A percentile compares a stretch with the other conserved stretches of the same genome.
These are phyloP conservation scores for Sarcodon sp. DNA, from an alignment of 768 basidiomycete species.

Conservation along the genomic window DNA sequence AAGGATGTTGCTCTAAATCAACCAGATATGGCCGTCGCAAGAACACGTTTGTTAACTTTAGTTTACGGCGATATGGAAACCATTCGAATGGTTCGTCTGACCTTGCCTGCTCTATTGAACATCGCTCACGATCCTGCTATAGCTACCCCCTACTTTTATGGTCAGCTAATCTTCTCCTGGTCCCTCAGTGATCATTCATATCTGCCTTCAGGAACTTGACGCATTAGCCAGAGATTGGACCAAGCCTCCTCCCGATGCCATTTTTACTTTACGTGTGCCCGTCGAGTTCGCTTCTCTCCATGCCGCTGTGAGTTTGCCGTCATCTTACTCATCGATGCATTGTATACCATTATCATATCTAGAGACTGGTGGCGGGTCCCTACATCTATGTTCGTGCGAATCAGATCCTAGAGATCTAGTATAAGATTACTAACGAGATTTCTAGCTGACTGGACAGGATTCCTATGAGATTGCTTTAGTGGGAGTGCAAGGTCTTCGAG, in stretches of 20 bases:
- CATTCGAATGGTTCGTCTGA: slow-evolving; percentile 45
- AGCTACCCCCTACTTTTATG: slow-evolving; percentile 59
- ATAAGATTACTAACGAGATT: slow-evolving; percentile 8
- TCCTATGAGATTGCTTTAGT: slow-evolving; percentile 83
- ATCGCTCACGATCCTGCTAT: slow-evolving; percentile 2
- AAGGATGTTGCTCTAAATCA: slow-evolving; percentile 54
- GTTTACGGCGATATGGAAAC: slow-evolving; percentile 83
- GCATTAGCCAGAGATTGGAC: slow-evolving; percentile 75
- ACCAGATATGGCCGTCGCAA: slow-evolving; percentile 51
- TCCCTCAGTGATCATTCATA: slow-evolving; percentile 4
- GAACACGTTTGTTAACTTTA: slow-evolving; percentile 71
- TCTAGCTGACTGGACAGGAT: slow-evolving; percentile 69
- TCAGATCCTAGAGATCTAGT: slow-evolving; percentile 1
- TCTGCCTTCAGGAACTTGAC: slow-evolving; percentile 54
- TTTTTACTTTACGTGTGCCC: slow-evolving; percentile 67
- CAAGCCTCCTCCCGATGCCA: slow-evolving; percentile 70
- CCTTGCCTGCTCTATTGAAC: slow-evolving; percentile 3
- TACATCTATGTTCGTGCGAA: slow-evolving; percentile 61
- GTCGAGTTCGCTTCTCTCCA: slow-evolving; percentile 82
- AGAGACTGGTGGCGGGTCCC: slow-evolving; percentile 72
- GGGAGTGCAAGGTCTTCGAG: slow-evolving; percentile 70
- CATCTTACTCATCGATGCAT: background rate
- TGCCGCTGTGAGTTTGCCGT: slow-evolving; percentile 48
- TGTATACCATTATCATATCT: background rate
- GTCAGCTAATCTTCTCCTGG: slow-evolving; percentile 26